These are phyloP conservation scores for Inosperma sp. DNA, from an alignment of 768 basidiomycete species.

Conservation along the genomic window DNA sequence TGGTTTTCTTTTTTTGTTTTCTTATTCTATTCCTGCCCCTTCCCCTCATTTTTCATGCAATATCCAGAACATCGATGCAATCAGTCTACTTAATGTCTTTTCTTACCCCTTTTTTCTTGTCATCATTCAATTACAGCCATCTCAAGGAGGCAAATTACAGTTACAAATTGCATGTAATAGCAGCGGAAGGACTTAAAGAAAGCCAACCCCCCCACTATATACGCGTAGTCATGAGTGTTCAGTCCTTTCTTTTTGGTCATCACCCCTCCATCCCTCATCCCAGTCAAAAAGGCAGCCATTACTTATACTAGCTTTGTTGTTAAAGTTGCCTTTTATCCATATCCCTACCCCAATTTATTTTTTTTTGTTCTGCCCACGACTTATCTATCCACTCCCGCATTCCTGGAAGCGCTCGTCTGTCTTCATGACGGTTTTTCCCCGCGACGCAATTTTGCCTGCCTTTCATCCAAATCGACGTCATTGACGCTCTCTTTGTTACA, in stretches of 20 bases:
- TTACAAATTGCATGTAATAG: conserved; percentile 59
- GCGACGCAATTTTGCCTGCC: too few species aligned
- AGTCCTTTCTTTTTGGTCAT: too few species aligned
- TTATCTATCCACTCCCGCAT: too few species aligned
- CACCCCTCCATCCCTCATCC: too few species aligned
- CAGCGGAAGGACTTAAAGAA: conserved; percentile 28
- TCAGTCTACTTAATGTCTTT: conserved; percentile 30
- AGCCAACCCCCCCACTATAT: conserved; percentile 13
- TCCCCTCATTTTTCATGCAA: conserved; percentile 29
- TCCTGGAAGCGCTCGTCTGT: too few species aligned
- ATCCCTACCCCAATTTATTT: neutral
- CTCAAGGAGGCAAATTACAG: conserved; percentile 67
- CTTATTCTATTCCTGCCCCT: conserved; percentile 21
- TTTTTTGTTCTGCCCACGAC: neutral
- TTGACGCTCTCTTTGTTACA: too few species aligned
- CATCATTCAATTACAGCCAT: conserved; percentile 39
- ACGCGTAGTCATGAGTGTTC: too few species aligned
- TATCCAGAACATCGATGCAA: conserved; percentile 45
- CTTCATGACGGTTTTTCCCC: too few species aligned
- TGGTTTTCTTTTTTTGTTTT: conserved; percentile 21
- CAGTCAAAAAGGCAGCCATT: too few species aligned
- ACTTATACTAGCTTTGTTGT: conserved; percentile 14
- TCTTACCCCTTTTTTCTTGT: conserved; percentile 32
- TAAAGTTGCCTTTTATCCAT: conserved; percentile 8
- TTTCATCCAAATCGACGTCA: too few species aligned